These are phyloP conservation scores for Calonectria honghensis DNA, from an alignment of 2,329 filamentous ascomycete genomes.

Conservation along the genomic window DNA sequence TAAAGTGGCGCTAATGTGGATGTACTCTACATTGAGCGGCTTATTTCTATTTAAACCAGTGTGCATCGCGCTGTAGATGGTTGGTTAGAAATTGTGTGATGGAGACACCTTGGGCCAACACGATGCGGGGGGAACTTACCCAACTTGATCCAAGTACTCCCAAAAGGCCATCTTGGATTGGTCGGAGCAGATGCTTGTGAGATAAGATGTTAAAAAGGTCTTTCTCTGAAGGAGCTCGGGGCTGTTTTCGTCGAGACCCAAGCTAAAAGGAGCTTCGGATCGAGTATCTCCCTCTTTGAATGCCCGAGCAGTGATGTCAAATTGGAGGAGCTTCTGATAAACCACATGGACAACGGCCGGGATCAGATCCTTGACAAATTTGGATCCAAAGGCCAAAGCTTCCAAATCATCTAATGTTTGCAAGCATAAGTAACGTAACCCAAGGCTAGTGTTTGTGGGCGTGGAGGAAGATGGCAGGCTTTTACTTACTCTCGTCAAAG, in stretches of 20 bases:
- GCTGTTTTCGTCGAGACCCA: constrained; percentile 79
- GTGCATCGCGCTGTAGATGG: constrained; percentile 80
- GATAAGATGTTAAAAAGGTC: constrained; percentile 84
- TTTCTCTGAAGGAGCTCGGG: constrained; percentile 86
- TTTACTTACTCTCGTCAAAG: constrained; percentile 78
- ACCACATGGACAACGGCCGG: constrained; percentile 90
- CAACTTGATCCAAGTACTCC: constrained; percentile 90
- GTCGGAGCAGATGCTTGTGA: constrained; percentile 84
- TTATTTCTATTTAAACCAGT: constrained; percentile 83
- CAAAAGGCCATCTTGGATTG: constrained; percentile 86
- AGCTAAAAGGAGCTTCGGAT: constrained; percentile 80
- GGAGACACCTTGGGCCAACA: not conserved
- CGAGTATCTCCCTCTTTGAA: constrained; percentile 79
- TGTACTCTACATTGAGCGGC: constrained; percentile 85
- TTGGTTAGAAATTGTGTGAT: not conserved
- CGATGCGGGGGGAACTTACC: constrained; percentile 67
- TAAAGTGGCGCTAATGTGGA: constrained; percentile 83
- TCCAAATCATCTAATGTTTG: constrained; percentile 78
- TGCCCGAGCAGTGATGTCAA: constrained; percentile 87
- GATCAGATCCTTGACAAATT: constrained; percentile 87
- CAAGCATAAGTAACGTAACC: constrained; percentile 34
- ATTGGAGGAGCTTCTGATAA: constrained; percentile 86
- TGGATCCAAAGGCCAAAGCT: constrained; percentile 79
- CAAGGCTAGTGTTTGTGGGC: not conserved
- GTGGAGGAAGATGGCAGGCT: not conserved